phyloP scores from a whole-genome alignment of 805 yeast genomes.

The Jamesozyma lodderae region DNA sequence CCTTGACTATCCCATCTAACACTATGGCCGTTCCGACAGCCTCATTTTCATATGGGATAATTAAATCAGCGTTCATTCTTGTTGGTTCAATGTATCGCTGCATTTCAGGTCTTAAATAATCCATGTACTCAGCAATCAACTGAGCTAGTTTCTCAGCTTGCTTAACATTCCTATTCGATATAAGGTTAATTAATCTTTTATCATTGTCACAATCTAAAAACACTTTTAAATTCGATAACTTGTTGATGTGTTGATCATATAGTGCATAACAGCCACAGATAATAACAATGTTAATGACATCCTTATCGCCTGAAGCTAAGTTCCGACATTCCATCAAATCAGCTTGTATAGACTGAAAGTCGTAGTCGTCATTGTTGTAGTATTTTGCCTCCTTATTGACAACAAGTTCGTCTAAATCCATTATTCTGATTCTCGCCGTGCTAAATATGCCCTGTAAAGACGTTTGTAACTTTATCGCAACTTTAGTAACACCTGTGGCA shows the following conservation, averaged over 20 bases:
- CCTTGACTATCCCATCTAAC: conserved; percentile 27
- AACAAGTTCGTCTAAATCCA: conserved; percentile 36
- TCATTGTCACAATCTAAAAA: conserved; percentile 83
- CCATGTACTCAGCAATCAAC: conserved; percentile 23
- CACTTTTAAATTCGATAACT: conserved; percentile 53
- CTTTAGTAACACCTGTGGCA: conserved; percentile 26
- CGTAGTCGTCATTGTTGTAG: conserved; percentile 24
- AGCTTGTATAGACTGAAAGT: conserved; percentile 25
- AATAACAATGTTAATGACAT: conserved; percentile 31
- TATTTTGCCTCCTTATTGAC: conserved; percentile 10
- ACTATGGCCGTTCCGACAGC: conserved; percentile 22
- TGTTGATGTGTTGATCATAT: conserved; percentile 48
- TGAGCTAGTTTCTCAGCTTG: conserved; percentile 14
- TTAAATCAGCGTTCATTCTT: conserved; percentile 24
- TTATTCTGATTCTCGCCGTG: conserved; percentile 21
- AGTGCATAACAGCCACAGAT: conserved; percentile 78
- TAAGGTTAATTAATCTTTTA: conserved; percentile 73
- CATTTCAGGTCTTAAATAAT: conserved; percentile 26
- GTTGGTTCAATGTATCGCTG: conserved; percentile 26
- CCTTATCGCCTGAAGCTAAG: background rate
- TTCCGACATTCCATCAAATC: conserved; percentile 16
- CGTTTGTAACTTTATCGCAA: conserved; percentile 31
- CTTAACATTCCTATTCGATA: conserved; percentile 24
- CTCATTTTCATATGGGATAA: conserved; percentile 26
- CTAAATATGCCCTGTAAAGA: conserved; percentile 22